Evolutionary conservation across 73 alveolate species (phyloP).

Genomic region (Paraurostyla sp.): DNA sequence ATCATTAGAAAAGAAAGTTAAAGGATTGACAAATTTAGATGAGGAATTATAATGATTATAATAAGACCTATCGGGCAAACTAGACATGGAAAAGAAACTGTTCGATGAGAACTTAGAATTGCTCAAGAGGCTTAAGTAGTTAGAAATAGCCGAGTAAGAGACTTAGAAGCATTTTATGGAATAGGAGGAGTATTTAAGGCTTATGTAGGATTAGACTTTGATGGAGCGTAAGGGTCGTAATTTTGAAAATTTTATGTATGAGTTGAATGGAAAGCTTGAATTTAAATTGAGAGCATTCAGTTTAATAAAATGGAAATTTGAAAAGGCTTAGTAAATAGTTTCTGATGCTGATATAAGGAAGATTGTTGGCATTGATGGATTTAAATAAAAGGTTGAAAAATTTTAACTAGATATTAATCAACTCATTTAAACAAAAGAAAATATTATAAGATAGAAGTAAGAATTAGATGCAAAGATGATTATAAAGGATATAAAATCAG

Average conservation of each 20-base stretch:
- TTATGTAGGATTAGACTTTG: conserved; percentile 15
- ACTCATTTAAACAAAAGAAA: not conserved
- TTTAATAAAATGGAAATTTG: conserved; percentile 18
- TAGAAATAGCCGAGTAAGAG: conserved; percentile 33
- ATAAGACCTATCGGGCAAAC: conserved; percentile 8
- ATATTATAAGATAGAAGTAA: not conserved
- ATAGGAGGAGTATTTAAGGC: not conserved
- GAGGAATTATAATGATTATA: conserved; percentile 3
- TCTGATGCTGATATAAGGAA: conserved; percentile 27
- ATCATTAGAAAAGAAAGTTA: not conserved
- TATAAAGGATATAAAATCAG: conserved; percentile 2
- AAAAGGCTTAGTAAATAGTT: not conserved
- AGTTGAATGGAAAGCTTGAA: conserved; percentile 17
- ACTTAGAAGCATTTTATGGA: not conserved
- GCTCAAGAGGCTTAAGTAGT: not conserved
- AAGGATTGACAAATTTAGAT: not conserved
- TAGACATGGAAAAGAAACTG: conserved; percentile 26
- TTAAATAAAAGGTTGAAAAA: conserved; percentile 29
- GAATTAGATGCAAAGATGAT: not conserved
- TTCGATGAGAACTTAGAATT: conserved; percentile 23
- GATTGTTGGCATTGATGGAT: conserved; percentile 24
- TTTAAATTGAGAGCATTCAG: not conserved
- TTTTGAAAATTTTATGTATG: conserved; percentile 11
- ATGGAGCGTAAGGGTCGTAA: conserved; percentile 19
- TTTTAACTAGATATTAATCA: not conserved